Evolutionary conservation across 495 filamentous ascomycete species (phyloP).

Genomic region (Parachaetomium inaequale): DNA sequence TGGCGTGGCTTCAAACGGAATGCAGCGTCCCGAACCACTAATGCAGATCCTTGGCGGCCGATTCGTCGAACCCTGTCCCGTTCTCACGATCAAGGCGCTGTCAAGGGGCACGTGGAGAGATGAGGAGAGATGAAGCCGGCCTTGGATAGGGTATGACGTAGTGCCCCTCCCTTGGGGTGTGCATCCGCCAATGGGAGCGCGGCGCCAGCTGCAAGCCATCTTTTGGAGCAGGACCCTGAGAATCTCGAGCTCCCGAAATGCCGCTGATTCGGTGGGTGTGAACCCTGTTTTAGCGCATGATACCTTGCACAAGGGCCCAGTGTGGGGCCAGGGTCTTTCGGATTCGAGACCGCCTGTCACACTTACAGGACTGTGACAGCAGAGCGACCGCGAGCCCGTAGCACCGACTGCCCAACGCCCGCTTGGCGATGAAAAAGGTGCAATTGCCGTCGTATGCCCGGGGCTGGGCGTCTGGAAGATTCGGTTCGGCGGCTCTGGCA

Average conservation of each 20-base stretch:
- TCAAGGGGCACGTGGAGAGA: constrained; percentile 9
- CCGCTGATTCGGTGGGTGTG: constrained; percentile 29
- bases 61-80: neutral
- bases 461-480: neutral
- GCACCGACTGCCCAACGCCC: neutral
- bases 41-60: neutral
- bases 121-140: constrained; percentile 1
- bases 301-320: constrained; percentile 6
- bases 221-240: constrained; percentile 32
- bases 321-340: constrained; percentile 11
- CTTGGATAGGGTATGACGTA: constrained; percentile 26
- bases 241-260: constrained; percentile 23
- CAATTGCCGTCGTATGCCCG: neutral
- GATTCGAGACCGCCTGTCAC: constrained; percentile 12
- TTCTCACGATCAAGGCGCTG: neutral
- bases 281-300: constrained; percentile 25
- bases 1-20: neutral
- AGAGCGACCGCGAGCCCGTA: neutral
- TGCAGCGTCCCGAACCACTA: neutral
- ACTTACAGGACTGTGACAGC: constrained; percentile 1
- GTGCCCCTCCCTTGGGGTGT: neutral
- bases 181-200: constrained; percentile 19
- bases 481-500: neutral
- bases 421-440: neutral
- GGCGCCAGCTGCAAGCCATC: constrained; percentile 30